Conservation (phyloP, 768 basidiomycete genomes). For the Hygrophoropsis aurantiaca region DNA sequence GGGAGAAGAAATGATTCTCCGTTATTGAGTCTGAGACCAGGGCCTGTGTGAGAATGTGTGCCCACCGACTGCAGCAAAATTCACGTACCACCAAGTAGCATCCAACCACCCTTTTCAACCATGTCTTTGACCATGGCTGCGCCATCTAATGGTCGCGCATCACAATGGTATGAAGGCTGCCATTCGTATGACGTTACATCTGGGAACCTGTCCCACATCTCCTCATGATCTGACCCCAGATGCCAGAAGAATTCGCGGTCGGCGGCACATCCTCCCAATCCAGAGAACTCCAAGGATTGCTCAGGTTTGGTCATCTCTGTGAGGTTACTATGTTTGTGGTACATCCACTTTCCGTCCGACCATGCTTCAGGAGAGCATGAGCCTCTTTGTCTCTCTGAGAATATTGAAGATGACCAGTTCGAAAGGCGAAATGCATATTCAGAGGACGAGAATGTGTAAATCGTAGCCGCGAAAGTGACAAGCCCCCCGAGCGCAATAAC, state of each 20-base stretch:
- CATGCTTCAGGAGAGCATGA: constrained; percentile 36
- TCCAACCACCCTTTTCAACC: constrained; percentile 71
- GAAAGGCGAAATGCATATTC: constrained; percentile 12
- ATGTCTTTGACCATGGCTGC: constrained; percentile 52
- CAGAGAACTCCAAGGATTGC: constrained; percentile 53
- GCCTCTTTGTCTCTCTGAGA: constrained; percentile 23
- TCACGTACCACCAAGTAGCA: constrained; percentile 57
- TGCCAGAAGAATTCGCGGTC: constrained; percentile 66
- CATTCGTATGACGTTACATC: constrained; percentile 51
- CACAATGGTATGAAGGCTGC: constrained; percentile 48
- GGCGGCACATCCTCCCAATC: constrained; percentile 62
- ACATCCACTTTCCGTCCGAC: constrained; percentile 41
- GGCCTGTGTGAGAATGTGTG: constrained; percentile 1
- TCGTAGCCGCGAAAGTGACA: constrained; percentile 22
- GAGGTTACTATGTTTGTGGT: constrained; percentile 34
- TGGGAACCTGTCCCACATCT: constrained; percentile 54
- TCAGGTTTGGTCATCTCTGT: constrained; percentile 35
- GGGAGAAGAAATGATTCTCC: constrained; percentile 73
- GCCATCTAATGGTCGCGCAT: constrained; percentile 39
- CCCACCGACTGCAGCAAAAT: not conserved
- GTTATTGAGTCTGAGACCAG: constrained; percentile 56
- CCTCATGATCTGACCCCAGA: constrained; percentile 49
- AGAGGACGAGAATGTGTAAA: constrained; percentile 29
- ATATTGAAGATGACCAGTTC: constrained; percentile 22
- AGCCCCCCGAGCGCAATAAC: constrained; percentile 25